A percentile compares a stretch with the other conserved stretches of the same genome.
phyloP scores from a whole-genome alignment of 2,329 filamentous ascomycete species.

The Trichoderma asperellum region DNA sequence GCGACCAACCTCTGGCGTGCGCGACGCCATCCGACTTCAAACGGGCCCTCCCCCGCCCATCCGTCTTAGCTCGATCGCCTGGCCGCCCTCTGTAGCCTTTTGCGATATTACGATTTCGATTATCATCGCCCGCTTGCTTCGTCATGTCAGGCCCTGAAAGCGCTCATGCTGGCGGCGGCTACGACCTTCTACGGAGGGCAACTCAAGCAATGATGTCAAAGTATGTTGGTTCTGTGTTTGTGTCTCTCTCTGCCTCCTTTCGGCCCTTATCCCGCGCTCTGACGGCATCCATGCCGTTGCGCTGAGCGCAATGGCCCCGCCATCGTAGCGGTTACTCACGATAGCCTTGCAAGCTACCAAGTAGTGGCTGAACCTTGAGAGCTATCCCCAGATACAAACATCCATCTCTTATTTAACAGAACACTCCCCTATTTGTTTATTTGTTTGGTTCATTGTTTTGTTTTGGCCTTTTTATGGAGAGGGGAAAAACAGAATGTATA shows the following conservation, averaged over 20 bases:
- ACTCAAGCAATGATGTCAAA: conserved; percentile 68
- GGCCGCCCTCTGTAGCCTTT: conserved; percentile 13
- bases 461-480: background rate
- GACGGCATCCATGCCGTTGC: conserved; percentile 18
- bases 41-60: conserved; percentile 16
- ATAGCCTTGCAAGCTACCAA: conserved; percentile 20
- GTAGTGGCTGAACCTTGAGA: conserved; percentile 9
- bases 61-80: conserved; percentile 20
- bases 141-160: conserved; percentile 57
- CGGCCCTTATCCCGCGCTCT: conserved; percentile 17
- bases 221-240: conserved; percentile 47
- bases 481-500: background rate
- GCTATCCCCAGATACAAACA: background rate
- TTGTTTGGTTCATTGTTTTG: background rate
- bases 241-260: background rate
- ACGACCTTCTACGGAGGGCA: conserved; percentile 62
- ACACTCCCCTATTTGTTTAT: background rate
- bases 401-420: background rate
- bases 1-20: conserved; percentile 27
- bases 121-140: conserved; percentile 20
- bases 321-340: conserved; percentile 8
- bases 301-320: conserved; percentile 23
- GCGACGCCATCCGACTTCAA: conserved; percentile 28
- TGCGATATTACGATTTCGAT: conserved; percentile 13
- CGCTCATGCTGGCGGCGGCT: conserved; percentile 49